Conservation (phyloP, 345 rosid species). For the Eutrema yunnanense region DNA sequence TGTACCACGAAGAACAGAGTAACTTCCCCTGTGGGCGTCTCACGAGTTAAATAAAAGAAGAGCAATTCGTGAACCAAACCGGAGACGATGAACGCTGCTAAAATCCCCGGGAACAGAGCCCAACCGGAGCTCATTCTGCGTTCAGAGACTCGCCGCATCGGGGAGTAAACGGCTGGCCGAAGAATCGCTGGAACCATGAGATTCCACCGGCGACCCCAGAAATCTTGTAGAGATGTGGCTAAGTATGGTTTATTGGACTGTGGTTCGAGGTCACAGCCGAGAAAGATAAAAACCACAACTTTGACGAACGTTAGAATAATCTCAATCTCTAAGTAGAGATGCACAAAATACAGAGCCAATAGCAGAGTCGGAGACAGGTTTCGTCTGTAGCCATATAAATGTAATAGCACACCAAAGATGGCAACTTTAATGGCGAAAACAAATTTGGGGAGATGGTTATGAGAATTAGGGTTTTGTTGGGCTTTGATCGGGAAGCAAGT, state of each 20-base stretch:
- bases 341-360: neutral
- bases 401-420: conserved; percentile 5
- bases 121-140: neutral
- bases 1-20: conserved; percentile 33
- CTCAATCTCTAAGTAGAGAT: conserved; percentile 30
- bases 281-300: neutral
- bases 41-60: conserved; percentile 23
- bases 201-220: conserved; percentile 59
- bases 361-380: conserved; percentile 1
- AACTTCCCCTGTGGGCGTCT: conserved; percentile 31
- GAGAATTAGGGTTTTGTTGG: conserved; percentile 28
- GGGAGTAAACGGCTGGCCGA: conserved; percentile 39
- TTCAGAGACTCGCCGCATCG: conserved; percentile 19
- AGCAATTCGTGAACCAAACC: conserved; percentile 34
- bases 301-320: conserved; percentile 16
- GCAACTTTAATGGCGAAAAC: conserved; percentile 26
- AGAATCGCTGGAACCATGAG: conserved; percentile 41
- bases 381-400: neutral
- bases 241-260: conserved; percentile 40
- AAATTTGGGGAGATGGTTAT: neutral
- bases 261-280: conserved; percentile 30
- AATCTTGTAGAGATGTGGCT: conserved; percentile 52
- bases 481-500: conserved; percentile 37
- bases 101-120: conserved; percentile 18
- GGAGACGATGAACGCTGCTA: conserved; percentile 28